Conservation (phyloP, 2,329 filamentous ascomycete species). For the Zopfia rhizophila region DNA sequence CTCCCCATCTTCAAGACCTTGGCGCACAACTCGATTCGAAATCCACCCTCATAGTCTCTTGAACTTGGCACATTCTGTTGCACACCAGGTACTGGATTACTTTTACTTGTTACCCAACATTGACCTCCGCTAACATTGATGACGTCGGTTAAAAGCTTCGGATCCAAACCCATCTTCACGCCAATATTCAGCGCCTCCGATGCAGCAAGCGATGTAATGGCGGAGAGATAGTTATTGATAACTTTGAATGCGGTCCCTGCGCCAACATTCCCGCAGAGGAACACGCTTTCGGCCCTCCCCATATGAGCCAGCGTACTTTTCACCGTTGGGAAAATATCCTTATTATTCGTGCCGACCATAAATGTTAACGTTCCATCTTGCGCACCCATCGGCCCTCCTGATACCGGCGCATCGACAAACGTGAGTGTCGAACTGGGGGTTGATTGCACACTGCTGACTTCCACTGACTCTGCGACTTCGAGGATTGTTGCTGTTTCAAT, state of each 20-base stretch:
- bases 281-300: constrained; percentile 76
- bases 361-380: constrained; percentile 87
- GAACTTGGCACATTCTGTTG: constrained; percentile 50
- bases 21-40: constrained; percentile 46
- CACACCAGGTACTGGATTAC: constrained; percentile 80
- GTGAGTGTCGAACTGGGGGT: constrained; percentile 66
- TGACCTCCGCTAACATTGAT: constrained; percentile 90
- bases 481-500: constrained; percentile 89
- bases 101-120: constrained; percentile 93
- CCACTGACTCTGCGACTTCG: constrained; percentile 77
- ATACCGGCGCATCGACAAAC: constrained; percentile 96
- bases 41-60: constrained; percentile 52
- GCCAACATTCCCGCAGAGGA: constrained; percentile 85
- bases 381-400: constrained; percentile 91
- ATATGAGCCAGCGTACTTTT: constrained; percentile 78
- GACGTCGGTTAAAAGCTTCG: constrained; percentile 76
- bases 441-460: constrained; percentile 44
- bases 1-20: constrained; percentile 49
- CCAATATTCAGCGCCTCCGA: constrained; percentile 72
- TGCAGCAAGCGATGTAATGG: constrained; percentile 84
- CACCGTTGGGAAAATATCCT: constrained; percentile 62
- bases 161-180: constrained; percentile 67
- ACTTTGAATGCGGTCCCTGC: constrained; percentile 89
- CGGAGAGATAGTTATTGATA: constrained; percentile 95
- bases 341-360: constrained; percentile 78